These are phyloP conservation scores for Micractinium sp. DNA, from an alignment of 139 green algal genomes.

Conservation along the genomic window DNA sequence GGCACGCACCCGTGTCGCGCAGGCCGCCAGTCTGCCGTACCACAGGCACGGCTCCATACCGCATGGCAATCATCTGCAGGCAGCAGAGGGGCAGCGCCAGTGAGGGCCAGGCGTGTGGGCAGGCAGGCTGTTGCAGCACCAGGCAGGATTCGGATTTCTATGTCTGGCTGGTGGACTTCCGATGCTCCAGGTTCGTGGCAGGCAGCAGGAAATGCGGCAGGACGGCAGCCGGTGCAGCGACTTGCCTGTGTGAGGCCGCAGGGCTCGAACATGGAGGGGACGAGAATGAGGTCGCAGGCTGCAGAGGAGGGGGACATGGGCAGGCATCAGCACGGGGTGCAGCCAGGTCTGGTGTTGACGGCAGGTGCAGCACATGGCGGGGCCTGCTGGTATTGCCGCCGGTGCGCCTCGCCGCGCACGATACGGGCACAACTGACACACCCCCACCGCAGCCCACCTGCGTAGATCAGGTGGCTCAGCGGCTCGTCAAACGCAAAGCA, in stretches of 20 bases:
- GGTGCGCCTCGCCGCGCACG: background rate
- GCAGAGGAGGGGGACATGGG: background rate
- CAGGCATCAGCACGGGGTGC: background rate
- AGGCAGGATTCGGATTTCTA: background rate
- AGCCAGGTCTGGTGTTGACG: no score
- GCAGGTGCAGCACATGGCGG: background rate
- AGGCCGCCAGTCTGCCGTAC: constrained; percentile 93
- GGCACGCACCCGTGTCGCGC: constrained; percentile 69
- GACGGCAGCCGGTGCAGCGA: no score
- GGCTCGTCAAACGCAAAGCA: constrained; percentile 85
- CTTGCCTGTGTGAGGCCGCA: constrained; percentile 86
- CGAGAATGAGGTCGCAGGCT: constrained; percentile 90
- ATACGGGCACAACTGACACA: background rate
- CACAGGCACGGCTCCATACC: constrained; percentile 87
- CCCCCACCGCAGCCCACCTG: constrained; percentile 19
- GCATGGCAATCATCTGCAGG: constrained; percentile 91
- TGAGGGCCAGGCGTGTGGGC: background rate
- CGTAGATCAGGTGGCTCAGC: constrained; percentile 87
- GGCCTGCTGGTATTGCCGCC: background rate
- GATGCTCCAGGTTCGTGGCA: background rate
- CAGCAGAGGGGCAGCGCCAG: constrained; percentile 32
- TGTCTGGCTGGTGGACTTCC: background rate
- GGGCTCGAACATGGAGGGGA: constrained; percentile 97
- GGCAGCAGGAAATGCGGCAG: background rate
- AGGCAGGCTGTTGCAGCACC: no score